A percentile compares a stretch with the other conserved stretches of the same genome.
Conservation (phyloP, 805 yeast species). For the Nakazawaea sp. region DNA sequence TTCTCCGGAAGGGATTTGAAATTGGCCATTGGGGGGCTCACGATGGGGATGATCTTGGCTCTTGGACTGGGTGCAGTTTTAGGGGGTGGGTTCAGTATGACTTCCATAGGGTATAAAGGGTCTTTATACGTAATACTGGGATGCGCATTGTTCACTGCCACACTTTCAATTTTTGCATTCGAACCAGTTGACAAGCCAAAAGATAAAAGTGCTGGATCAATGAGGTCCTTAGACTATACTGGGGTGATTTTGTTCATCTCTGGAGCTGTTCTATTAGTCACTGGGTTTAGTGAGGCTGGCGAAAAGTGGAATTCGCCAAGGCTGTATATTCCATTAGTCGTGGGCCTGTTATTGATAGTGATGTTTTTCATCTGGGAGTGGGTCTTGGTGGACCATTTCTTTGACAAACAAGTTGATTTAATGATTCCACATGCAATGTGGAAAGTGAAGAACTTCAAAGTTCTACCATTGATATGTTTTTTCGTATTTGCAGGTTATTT, state of each 20-base stretch:
- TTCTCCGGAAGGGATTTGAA: slow-evolving; percentile 22
- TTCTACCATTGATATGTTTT: slow-evolving; percentile 14
- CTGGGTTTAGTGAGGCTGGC: slow-evolving; percentile 41
- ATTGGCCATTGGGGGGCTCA: slow-evolving; percentile 20
- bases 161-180: slow-evolving; percentile 21
- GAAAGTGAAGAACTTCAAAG: slow-evolving; percentile 19
- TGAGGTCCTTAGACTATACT: slow-evolving; percentile 26
- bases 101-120: slow-evolving; percentile 32
- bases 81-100: slow-evolving; percentile 37
- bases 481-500: not conserved
- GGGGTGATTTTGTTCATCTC: slow-evolving; percentile 26
- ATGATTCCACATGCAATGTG: slow-evolving; percentile 23
- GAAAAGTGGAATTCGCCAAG: slow-evolving; percentile 32
- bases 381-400: slow-evolving; percentile 3
- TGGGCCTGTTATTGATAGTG: slow-evolving; percentile 27
- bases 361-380: slow-evolving; percentile 25
- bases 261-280: slow-evolving; percentile 30
- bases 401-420: too few species aligned
- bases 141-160: slow-evolving; percentile 14
- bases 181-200: slow-evolving; percentile 21
- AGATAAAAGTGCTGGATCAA: slow-evolving; percentile 13
- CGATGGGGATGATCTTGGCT: slow-evolving; percentile 21
- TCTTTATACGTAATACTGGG: slow-evolving; percentile 32
- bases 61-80: slow-evolving; percentile 33
- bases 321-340: slow-evolving; percentile 32